Evolutionary conservation across 768 basidiomycete species (phyloP).

Genomic region (Amanita rimosa): DNA sequence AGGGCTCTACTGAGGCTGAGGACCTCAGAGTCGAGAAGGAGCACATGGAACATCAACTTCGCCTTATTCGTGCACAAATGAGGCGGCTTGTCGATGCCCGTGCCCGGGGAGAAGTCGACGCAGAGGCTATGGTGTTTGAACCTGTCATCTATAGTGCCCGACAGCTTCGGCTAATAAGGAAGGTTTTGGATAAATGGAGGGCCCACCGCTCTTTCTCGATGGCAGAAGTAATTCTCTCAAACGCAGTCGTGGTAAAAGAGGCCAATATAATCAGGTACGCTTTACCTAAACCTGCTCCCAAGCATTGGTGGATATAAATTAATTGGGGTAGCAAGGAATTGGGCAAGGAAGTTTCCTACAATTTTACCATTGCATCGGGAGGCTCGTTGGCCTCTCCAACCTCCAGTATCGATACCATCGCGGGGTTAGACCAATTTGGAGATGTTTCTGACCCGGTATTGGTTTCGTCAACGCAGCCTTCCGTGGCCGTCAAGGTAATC

Average conservation of each 20-base stretch:
- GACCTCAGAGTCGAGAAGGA: constrained; percentile 85
- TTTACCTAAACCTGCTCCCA: constrained; percentile 3
- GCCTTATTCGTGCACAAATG: constrained; percentile 73
- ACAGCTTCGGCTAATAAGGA: constrained; percentile 74
- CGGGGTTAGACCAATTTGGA: constrained; percentile 84
- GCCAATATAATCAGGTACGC: constrained; percentile 82
- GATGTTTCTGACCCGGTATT: constrained; percentile 82
- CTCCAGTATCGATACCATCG: constrained; percentile 79
- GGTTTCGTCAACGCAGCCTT: constrained; percentile 64
- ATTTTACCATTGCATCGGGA: constrained; percentile 85
- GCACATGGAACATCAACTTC: constrained; percentile 86
- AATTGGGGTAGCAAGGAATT: constrained; percentile 60
- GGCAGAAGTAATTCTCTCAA: constrained; percentile 81
- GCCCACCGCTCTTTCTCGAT: constrained; percentile 79
- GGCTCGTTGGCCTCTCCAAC: constrained; percentile 66
- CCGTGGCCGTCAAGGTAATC: constrained; percentile 82
- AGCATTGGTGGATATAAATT: not conserved
- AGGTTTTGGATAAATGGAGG: constrained; percentile 80
- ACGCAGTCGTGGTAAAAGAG: constrained; percentile 83
- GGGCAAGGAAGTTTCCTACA: constrained; percentile 79
- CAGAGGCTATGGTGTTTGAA: constrained; percentile 55
- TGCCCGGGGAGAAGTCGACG: constrained; percentile 65
- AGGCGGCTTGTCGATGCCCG: constrained; percentile 68
- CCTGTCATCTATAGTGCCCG: constrained; percentile 73
- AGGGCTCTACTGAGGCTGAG: constrained; percentile 55